Base-by-base conservation (phyloP, 768 basidiomycete genomes). In the Sarcodon sp. region DNA sequence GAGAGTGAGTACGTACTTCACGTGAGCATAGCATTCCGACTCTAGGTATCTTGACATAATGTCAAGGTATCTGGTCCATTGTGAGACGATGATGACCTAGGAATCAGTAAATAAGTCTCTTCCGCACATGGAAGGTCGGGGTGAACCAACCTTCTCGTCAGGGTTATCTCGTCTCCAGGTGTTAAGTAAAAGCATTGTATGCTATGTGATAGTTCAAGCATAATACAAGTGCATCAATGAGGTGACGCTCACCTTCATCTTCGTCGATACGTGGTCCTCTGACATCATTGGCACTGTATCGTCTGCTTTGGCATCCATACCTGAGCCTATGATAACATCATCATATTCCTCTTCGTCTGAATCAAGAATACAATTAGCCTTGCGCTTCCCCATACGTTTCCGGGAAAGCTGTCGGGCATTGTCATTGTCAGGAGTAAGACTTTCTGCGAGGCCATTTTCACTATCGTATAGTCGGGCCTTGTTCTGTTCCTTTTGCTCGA, bases 61-160 rank as follows among this genome's bases (percentile, higher is more conserved):
- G 8, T 72, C 68, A 35, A 89, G 68, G 49, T 77, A 82, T 6
- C 67, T 61, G 0, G 80, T 82, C 78, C 85, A 87, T 58, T 83
- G 80, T 0, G 81, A 84, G 48, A 86, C 69, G 49, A 87, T 63
- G 45, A 89, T 59, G 43, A 72, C 70, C 76, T 83, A 48, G 10
- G 33, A 7, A 27, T 27, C 21, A 41, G 15, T 4, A 27, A 36
- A 16, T 43, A 35, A 27, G 21, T 27, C 21, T 4, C 21, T 27
- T 27, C 21, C 21, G 21, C 21, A 27, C 21, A 27, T 27, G 21
- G 21, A 27, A 27, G 21, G 35, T 15, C 32, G 33, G 33, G 43
- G 38, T 7, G 35, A 34, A 31, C 48, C 60, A 15, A 76, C 80
- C 72, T 83, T 86, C 55, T 83, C 80, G 10, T 76, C 72, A 1